Evolutionary conservation across 768 basidiomycete species (phyloP).

Genomic region (Hygrophorus russula): DNA sequence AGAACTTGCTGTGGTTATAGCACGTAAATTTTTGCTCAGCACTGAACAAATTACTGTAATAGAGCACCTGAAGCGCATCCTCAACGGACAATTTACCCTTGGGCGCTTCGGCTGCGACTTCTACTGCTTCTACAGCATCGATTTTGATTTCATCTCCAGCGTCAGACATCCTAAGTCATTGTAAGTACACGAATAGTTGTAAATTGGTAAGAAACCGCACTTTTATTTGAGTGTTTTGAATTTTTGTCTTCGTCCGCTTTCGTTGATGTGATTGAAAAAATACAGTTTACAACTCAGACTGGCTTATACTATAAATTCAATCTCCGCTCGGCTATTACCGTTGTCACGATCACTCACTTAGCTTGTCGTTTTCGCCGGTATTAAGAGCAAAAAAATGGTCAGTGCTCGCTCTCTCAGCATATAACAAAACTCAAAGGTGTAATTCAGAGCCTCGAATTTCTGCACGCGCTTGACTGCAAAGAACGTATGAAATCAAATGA

Average conservation of each 20-base stretch:
- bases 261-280: slow-evolving; percentile 73
- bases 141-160: slow-evolving; percentile 92
- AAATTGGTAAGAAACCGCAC: slow-evolving; percentile 15
- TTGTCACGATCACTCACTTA: not conserved
- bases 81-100: slow-evolving; percentile 95
- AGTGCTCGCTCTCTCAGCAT: not conserved
- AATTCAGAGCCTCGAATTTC: slow-evolving; percentile 56
- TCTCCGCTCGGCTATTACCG: slow-evolving; percentile 26
- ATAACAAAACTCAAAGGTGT: not conserved
- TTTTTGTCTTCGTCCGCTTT: slow-evolving; percentile 85
- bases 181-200: slow-evolving; percentile 6
- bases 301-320: slow-evolving; percentile 27
- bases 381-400: not conserved
- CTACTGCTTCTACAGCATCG: slow-evolving; percentile 48
- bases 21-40: slow-evolving; percentile 4
- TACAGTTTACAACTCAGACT: slow-evolving; percentile 29
- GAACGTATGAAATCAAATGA: slow-evolving; percentile 44
- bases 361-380: too few relatives aligned
- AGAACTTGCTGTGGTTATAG: slow-evolving; percentile 70
- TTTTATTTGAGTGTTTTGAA: slow-evolving; percentile 23
- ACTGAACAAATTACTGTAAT: not conserved
- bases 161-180: slow-evolving; percentile 72
- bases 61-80: slow-evolving; percentile 74
- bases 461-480: slow-evolving; percentile 63
- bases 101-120: slow-evolving; percentile 81